Base-by-base conservation (phyloP, 2,329 filamentous ascomycete species). In the Aspergillus fijiensis region DNA sequence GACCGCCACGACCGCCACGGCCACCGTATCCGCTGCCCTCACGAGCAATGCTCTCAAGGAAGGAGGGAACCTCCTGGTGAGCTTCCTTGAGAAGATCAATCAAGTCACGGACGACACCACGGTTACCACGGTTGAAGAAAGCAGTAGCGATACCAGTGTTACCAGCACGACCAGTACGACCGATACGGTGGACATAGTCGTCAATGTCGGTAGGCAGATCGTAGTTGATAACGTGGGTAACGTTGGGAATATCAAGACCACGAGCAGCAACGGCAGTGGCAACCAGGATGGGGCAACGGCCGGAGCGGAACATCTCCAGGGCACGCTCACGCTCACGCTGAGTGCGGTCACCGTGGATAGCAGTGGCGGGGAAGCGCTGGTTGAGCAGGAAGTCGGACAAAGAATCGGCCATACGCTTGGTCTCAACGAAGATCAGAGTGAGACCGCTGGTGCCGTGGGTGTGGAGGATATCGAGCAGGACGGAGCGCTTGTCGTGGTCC, bases 61-160 rank as follows among this genome's bases (percentile, higher is more conserved):
- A 99, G 51, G 85, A 76, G 33, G 95, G 95, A 64, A 98, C 87
- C 74, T 99, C 95, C 79, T 99, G 95, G 82, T 99, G 96, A 68
- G 95, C 95, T 79, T 99, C 95, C 85, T 98, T 98, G 68, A 99
- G 86, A 29, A 99, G 87, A n/a, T 99, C 95, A 70, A 99, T 86
- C 63, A 99, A 87, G 71, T 98, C 95, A 68, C 95, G 90, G 66
- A 98, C 95, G 69, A 99, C 92, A 80, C 95, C 95, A 72, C 95
- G 92, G 85, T 99, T 99, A 74, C 94, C 94, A 75, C 95, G 94
- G 87, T 99, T 99, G 89, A 99, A 98, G 86, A 99, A 99, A 59
- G 95, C 95, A 70, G 95, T 99, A 5, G 95, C 91, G 69, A 96
- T 89, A 89, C 95, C 95, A 72, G 94, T 98, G 85, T 99, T 99